Conservation (phyloP, 305 asterid genomes). For the Ajuga reptans region DNA sequence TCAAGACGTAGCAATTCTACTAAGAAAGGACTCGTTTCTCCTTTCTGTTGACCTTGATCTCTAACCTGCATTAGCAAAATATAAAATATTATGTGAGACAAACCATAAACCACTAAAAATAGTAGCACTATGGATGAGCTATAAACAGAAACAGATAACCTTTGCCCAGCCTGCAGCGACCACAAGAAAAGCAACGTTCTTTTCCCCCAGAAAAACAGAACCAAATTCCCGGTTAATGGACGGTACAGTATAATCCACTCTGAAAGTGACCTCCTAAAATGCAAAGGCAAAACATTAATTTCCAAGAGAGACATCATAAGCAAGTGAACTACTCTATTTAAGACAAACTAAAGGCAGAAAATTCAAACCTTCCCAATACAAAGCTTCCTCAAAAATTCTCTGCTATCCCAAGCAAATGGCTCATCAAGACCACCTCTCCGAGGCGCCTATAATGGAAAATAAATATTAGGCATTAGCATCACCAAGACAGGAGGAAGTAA, state of each 20-base stretch:
- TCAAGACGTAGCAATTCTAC: constrained; percentile 66
- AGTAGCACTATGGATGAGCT: constrained; percentile 2
- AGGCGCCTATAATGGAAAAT: constrained; percentile 48
- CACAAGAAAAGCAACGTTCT: constrained; percentile 69
- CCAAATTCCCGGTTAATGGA: constrained; percentile 85
- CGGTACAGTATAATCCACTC: constrained; percentile 82
- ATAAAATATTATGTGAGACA: constrained; percentile 2
- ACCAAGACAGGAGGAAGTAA: not conserved
- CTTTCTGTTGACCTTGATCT: constrained; percentile 93
- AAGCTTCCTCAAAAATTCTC: constrained; percentile 82
- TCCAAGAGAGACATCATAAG: not conserved
- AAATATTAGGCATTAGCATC: not conserved
- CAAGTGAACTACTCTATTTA: not conserved
- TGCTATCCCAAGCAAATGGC: constrained; percentile 98
- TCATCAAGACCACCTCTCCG: constrained; percentile 85
- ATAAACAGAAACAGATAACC: constrained; percentile 35
- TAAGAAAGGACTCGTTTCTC: constrained; percentile 76
- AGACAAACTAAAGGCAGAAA: not conserved
- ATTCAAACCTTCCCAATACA: constrained; percentile 81
- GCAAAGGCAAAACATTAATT: not conserved
- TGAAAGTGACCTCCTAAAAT: constrained; percentile 76
- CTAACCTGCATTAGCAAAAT: constrained; percentile 51
- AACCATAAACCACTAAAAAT: constrained; percentile 8
- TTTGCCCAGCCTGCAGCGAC: constrained; percentile 97
- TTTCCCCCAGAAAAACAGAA: constrained; percentile 67